phyloP scores from a whole-genome alignment of 257 asterid species.

The Striga asiatica region DNA sequence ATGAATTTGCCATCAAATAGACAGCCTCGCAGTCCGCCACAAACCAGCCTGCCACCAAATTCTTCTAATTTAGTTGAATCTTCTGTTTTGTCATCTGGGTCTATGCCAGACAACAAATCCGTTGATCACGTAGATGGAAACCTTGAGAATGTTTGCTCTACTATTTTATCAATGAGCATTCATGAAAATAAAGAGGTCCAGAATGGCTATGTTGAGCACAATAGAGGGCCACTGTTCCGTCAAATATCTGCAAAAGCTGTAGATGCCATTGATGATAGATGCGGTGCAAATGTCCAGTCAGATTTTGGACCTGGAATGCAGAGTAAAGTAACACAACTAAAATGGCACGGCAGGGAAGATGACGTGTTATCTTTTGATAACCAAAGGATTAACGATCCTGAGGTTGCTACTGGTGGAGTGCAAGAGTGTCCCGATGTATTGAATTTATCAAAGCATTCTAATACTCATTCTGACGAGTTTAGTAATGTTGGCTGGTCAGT shows the following conservation, averaged over 20 bases:
- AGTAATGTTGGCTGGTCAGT: slow-evolving; percentile 24
- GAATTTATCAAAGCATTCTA: slow-evolving; percentile 27
- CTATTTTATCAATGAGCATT: slow-evolving; percentile 38
- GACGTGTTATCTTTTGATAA: slow-evolving; percentile 47
- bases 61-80: slow-evolving; percentile 20
- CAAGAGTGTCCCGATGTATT: slow-evolving; percentile 30
- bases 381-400: slow-evolving; percentile 59
- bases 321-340: slow-evolving; percentile 18
- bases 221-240: slow-evolving; percentile 27
- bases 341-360: slow-evolving; percentile 37
- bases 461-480: slow-evolving; percentile 24
- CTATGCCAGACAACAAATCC: slow-evolving; percentile 25
- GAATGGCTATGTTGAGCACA: slow-evolving; percentile 28
- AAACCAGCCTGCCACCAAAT: slow-evolving; percentile 24
- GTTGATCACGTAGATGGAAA: slow-evolving; percentile 23
- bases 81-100: slow-evolving; percentile 27
- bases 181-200: slow-evolving; percentile 32
- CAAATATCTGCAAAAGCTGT: slow-evolving; percentile 25
- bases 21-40: slow-evolving; percentile 27
- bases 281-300: slow-evolving; percentile 18
- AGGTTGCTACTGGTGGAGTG: slow-evolving; percentile 27
- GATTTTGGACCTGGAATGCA: slow-evolving; percentile 23
- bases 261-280: slow-evolving; percentile 15
- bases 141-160: slow-evolving; percentile 33
- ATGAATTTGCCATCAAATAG: slow-evolving; percentile 21